Conservation (phyloP, 192 early-diverging fungal species). For the Coemansia sp. region DNA sequence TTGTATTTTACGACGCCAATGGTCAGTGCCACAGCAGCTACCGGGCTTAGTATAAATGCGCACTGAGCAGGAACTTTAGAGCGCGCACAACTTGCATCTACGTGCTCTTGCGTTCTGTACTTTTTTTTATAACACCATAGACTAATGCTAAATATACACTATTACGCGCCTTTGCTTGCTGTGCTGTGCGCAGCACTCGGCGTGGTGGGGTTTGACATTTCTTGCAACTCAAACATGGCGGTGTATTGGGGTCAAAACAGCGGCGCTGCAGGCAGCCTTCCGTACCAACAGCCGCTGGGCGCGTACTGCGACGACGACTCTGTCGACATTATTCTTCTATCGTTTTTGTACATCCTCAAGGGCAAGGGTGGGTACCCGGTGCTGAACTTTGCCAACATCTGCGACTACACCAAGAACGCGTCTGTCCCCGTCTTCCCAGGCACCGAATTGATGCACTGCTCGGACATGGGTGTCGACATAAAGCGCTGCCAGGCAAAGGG, state of each 20-base stretch:
- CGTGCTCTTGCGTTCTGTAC: neutral
- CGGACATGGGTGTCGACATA: slow-evolving; percentile 67
- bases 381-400: slow-evolving; percentile 72
- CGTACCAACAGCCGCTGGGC: slow-evolving; percentile 51
- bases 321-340: slow-evolving; percentile 58
- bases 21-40: neutral
- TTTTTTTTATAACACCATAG: neutral
- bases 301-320: slow-evolving; percentile 59
- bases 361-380: slow-evolving; percentile 58
- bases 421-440: slow-evolving; percentile 56
- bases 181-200: slow-evolving; percentile 7
- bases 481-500: slow-evolving; percentile 71
- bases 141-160: neutral
- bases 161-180: neutral
- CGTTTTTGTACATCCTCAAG: slow-evolving; percentile 70
- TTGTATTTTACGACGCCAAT: neutral
- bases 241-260: slow-evolving; percentile 64
- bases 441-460: slow-evolving; percentile 67
- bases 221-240: slow-evolving; percentile 55
- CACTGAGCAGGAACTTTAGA: neutral
- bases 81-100: neutral
- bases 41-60: neutral
- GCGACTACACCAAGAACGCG: slow-evolving; percentile 51
- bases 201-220: slow-evolving; percentile 46
- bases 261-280: slow-evolving; percentile 43